Base-by-base conservation (phyloP, 345 rosid genomes). In the Eucalyptus globulus region DNA sequence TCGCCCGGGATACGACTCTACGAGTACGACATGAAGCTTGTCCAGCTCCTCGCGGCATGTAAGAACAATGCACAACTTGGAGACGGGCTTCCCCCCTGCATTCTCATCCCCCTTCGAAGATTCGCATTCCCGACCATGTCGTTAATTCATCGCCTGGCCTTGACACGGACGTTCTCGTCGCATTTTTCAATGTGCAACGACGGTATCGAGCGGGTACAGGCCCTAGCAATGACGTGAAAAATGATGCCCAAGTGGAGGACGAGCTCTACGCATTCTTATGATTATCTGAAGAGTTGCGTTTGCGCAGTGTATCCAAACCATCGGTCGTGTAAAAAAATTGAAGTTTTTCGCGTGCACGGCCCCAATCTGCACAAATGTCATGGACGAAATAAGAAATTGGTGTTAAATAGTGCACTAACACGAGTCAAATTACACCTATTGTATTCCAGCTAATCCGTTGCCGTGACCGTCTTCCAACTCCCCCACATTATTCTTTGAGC, bases 291-390 rank as follows among this genome's bases (percentile, higher is more conserved):
- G 80, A 69, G 24, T 16, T 3, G 80, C 6, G 21, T 9, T 31
- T 9, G 34, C 1, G 24, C 7, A 3, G 14, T 10, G 26, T 2
- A 8, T 34, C 4, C 44, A 2, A 9, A 21, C 22, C 1, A 67
- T 16, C 43, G 24, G 13, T 7, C 37, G 3, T n/a, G 37, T 4
- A 14, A 65, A 65, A 7, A 62, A 49, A 53, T 53, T 6, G 16
- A 62, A 58, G n/a, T 53, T 26, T 10, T 11, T 27, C 29, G 6
- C 29, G 6, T 13, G 14, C 67, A 0, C 67, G 67, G 16, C 34
- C 17, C 69, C 37, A 65, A 29, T 65, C 72, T 14, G 15, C 17
- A 14, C 19, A 65, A n/a, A 29, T 29, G 19, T 65, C 34, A 14
- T 8, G 72, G 72, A n/a, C 19, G 15, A 4, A n/a, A n/a, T n/a